Base-by-base conservation (phyloP, 176 grass and related monocot genomes). In the Musa schizocarpa region DNA sequence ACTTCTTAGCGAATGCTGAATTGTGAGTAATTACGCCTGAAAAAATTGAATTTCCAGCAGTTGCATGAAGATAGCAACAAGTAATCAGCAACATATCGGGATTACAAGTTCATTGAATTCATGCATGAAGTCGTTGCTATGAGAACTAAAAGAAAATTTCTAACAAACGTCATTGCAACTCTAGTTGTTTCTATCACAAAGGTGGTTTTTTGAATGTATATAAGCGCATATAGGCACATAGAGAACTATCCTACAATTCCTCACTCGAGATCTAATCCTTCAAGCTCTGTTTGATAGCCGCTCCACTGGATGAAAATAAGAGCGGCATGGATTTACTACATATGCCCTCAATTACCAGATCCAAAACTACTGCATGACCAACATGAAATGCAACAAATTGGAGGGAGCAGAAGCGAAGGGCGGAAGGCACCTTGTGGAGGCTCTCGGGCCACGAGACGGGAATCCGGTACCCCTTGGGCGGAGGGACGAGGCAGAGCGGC, bases 371-470 rank as follows among this genome's bases (percentile, higher is more conserved):
- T 52, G 68, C 14, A 50, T 34, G 14, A 19, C 11, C 66, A 69
- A 17, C 57, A 59, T 9, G 17, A 59, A 59, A n/a, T 59, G 13
- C 16, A 59, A 14, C 65, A 12, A 3, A 68, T 29, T 13, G 11
- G 13, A 68, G 13, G 21, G 14, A 68, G 11, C 2, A 14, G 11
- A 2, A 72, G 73, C 34, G 4, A 72, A 11, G 16, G 20, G 23
- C 6, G 13, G 14, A 43, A 19, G 27, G 24, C 29, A 80, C 78
- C 90, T 99, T 99, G 59, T 91, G 90, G 76, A 99, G 95, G 81
- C 95, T 94, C 54, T 94, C 90, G 52, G 95, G 90, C 90, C 95
- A 99, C n/a, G 75, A 86, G 26, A 99, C 86, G 9, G 88, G 86
- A 23, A 80, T 57, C 43, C 82, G 88, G 86, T 99, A 98, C 22